phyloP scores from a whole-genome alignment of 139 green algal species.

The Nannochloris sp. region DNA sequence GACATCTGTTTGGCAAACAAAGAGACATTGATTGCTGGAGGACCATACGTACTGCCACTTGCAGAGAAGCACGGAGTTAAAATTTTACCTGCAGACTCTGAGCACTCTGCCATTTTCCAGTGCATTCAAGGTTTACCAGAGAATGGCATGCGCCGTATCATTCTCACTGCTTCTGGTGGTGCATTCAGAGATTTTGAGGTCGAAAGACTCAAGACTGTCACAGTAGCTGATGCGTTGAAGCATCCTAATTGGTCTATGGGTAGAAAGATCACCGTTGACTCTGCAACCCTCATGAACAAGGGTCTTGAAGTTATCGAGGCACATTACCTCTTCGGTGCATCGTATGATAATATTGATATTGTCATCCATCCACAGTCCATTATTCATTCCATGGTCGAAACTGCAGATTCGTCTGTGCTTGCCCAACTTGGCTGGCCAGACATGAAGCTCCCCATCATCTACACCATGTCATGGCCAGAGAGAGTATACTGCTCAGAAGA shows the following conservation, averaged over 20 bases:
- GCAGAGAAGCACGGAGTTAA: constrained; percentile 81
- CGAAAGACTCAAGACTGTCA: constrained; percentile 79
- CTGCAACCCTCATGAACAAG: constrained; percentile 99
- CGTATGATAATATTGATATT: constrained; percentile 98
- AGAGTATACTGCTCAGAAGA: constrained; percentile 69
- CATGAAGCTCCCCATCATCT: constrained; percentile 98
- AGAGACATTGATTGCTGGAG: constrained; percentile 95
- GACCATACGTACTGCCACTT: constrained; percentile 87
- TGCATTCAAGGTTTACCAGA: constrained; percentile 88
- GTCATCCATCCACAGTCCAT: constrained; percentile 99
- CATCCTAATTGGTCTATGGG: constrained; percentile 97
- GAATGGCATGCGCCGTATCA: constrained; percentile 88
- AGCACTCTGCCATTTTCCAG: constrained; percentile 99
- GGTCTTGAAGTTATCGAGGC: constrained; percentile 94
- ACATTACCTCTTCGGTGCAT: constrained; percentile 95
- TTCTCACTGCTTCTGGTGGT: constrained; percentile 94
- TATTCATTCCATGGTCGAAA: constrained; percentile 99
- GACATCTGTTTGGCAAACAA: constrained; percentile 99
- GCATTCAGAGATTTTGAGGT: constrained; percentile 93
- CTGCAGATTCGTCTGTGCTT: constrained; percentile 85
- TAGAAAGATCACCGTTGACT: constrained; percentile 97
- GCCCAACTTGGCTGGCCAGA: constrained; percentile 96
- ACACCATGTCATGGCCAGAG: constrained; percentile 96
- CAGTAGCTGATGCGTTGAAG: constrained; percentile 57
- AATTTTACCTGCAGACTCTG: constrained; percentile 94